These are phyloP conservation scores for Rhodotorula sp. DNA, from an alignment of 1,284 basidiomycete species.

Conservation along the genomic window DNA sequence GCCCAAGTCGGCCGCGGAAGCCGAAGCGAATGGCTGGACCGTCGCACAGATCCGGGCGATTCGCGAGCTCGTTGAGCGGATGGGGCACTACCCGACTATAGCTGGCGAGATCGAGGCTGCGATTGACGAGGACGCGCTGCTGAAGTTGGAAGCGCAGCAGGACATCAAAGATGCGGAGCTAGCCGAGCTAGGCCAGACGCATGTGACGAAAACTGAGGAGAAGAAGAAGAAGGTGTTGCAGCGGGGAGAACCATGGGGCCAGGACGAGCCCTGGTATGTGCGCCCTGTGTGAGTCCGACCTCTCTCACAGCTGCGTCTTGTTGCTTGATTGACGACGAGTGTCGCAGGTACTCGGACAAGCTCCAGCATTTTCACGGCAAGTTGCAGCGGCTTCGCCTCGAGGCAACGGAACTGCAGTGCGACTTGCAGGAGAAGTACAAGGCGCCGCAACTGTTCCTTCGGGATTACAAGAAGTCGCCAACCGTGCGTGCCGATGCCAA, in stretches of 20 bases:
- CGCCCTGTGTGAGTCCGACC: conserved; percentile 62
- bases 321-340: too few relatives aligned
- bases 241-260: conserved; percentile 25
- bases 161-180: conserved; percentile 39
- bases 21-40: background rate
- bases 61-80: conserved; percentile 58
- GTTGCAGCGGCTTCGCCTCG: conserved; percentile 39
- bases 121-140: conserved; percentile 53
- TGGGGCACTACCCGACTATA: conserved; percentile 61
- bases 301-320: background rate
- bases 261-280: conserved; percentile 43
- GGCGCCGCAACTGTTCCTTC: conserved; percentile 14
- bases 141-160: conserved; percentile 36
- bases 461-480: conserved; percentile 19
- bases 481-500: conserved; percentile 16
- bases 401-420: conserved; percentile 43
- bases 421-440: conserved; percentile 39
- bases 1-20: background rate
- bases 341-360: conserved; percentile 64
- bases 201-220: too few relatives aligned
- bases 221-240: conserved; percentile 6
- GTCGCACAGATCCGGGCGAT: conserved; percentile 13
- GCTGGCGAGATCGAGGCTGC: conserved; percentile 62
- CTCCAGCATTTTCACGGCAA: conserved; percentile 59
- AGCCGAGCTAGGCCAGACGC: conserved; percentile 34